Evolutionary conservation across 1,139 yeast species (phyloP), one percentile per base, ranked within the genome.

Genomic region (Nematodospora anomalae): DNA sequence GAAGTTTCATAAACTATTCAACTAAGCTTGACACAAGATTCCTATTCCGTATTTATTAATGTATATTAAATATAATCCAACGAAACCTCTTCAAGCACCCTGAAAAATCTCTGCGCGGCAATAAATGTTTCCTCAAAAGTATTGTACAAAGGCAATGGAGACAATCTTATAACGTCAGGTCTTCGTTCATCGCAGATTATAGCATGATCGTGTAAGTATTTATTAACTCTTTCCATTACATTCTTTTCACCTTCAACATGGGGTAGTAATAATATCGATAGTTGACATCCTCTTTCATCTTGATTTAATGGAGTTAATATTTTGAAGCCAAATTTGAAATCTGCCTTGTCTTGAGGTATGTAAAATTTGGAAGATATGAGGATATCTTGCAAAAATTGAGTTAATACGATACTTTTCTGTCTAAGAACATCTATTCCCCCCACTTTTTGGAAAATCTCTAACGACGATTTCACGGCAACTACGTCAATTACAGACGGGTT

Each of bases 401-500:
- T 87, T 55, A 89, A 55, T 18, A 58, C 56, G 7, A 78, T 41
- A 28, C 92, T 77, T 49, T 83, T 79, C 18, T 58, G 56, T 31
- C 92, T 69, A 28, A 89, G 60, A 2, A 51, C 56, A 3, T 59
- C 56, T 24, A 89, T 71, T 0, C 95, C 94, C 3, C 94, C 95
- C 26, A 74, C 78, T 42, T 63, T 51, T 14, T 68, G 52, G 49
- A 87, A 79, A 2, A 85, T 46, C 46, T 83, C 79, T 26, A 90
- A 64, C 0, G 95, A 80, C 7, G 84, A 71, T 32, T 73, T 71
- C 26, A 89, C 57, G 1, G 95, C 73, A 2, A 84, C 95, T 10
- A 82, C 83, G 57, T 86, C 95, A 35, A 88, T 60, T 2, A 88
- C 96, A 36, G 90, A 80, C 1, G 97, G 96, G 58, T 90, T 90